Conservation (phyloP, 2,329 filamentous ascomycete genomes). For the Nigrospora sphaerica region DNA sequence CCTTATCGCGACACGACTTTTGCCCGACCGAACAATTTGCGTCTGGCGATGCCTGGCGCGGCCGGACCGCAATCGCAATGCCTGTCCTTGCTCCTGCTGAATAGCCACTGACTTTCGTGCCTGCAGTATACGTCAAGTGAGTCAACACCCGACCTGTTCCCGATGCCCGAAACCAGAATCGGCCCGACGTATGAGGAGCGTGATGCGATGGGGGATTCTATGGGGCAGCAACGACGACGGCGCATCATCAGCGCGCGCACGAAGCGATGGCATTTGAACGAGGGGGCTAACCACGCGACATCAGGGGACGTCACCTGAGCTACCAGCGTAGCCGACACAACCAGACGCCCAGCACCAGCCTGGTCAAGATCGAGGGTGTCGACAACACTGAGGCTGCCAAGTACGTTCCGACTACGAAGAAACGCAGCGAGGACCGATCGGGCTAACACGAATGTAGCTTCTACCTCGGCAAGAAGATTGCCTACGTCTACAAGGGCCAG, state of each 20-base stretch:
- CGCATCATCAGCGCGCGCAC: too few relatives aligned
- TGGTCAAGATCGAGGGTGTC: slow-evolving; percentile 99
- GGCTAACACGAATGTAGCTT: slow-evolving; percentile 47
- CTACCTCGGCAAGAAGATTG: slow-evolving; percentile 98
- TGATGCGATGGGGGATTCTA: background rate
- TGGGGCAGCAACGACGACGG: background rate
- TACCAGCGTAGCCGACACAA: slow-evolving; percentile 94
- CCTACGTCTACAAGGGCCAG: slow-evolving; percentile 95
- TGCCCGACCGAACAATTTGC: too few relatives aligned
- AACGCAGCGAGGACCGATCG: background rate
- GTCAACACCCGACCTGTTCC: slow-evolving; percentile 28
- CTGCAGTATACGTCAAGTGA: slow-evolving; percentile 83
- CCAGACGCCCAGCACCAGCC: slow-evolving; percentile 82
- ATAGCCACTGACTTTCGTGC: slow-evolving; percentile 26
- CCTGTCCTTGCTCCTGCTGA: too few relatives aligned
- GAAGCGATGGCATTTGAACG: background rate
- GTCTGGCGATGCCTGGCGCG: too few relatives aligned
- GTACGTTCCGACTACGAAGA: slow-evolving; percentile 41
- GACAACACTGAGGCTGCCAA: slow-evolving; percentile 83
- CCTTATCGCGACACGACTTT: too few relatives aligned
- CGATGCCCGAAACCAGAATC: background rate
- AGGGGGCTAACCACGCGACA: slow-evolving; percentile 13
- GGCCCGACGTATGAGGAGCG: background rate
- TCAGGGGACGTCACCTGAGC: slow-evolving; percentile 93
- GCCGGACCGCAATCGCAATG: too few relatives aligned